Conservation (phyloP, 1,284 basidiomycete genomes). For the Trichosporon ovoides region DNA sequence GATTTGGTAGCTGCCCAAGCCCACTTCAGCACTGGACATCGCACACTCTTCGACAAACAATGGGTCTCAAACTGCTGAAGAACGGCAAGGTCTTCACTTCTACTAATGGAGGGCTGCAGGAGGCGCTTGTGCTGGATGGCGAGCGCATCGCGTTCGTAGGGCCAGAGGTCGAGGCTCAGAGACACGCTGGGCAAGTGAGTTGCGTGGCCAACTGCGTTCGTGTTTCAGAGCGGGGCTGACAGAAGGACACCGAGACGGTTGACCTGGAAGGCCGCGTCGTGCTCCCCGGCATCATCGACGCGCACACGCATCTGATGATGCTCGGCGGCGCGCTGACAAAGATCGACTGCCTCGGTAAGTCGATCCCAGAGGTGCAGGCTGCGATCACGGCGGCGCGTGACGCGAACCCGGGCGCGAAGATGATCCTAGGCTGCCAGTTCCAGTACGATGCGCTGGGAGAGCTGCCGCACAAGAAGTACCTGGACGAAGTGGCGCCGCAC, state of each 20-base stretch:
- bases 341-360: conserved; percentile 20
- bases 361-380: conserved; percentile 19
- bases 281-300: conserved; percentile 35
- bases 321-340: conserved; percentile 26
- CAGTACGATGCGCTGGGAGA: conserved; percentile 26
- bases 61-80: conserved; percentile 12
- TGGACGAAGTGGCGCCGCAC: conserved; percentile 29
- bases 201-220: background rate
- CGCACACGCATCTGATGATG: conserved; percentile 32
- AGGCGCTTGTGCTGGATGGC: conserved; percentile 22
- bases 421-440: conserved; percentile 26
- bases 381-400: conserved; percentile 11
- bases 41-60: background rate
- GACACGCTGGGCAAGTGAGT: conserved; percentile 4
- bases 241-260: background rate
- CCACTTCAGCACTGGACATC: background rate
- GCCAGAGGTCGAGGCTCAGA: background rate
- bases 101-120: conserved; percentile 19
- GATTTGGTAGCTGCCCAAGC: background rate
- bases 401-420: conserved; percentile 10
- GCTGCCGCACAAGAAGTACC: conserved; percentile 19
- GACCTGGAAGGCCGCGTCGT: conserved; percentile 27
- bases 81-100: conserved; percentile 35
- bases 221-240: background rate
- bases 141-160: conserved; percentile 24